Base-by-base conservation (phyloP, 345 rosid species). In the Acer yangbiense region DNA sequence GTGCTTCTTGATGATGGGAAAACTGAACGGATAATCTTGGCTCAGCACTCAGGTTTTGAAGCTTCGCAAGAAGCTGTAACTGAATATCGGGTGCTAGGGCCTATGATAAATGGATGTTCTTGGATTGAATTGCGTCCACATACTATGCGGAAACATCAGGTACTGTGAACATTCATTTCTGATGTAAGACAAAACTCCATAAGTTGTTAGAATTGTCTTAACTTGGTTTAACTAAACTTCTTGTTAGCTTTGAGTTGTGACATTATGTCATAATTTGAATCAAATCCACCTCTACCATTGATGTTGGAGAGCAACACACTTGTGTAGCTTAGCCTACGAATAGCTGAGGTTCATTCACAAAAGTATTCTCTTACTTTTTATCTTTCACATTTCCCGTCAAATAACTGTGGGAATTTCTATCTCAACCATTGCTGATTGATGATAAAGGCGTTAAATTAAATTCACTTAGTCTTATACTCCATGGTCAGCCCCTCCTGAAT, bases 1-100 rank as follows among this genome's bases (percentile, higher is more conserved):
- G 95, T 93, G 82, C 82, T 93, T 71, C 92, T 95, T 64, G 88
- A 95, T 81, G 97, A 93, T 84, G 95, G 98, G 8, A 95, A 92
- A 85, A 86, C 94, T n/a, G 98, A 95, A 82, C 86, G 95, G 80
- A 89, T 93, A 71, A 86, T 95, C 71, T 77, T 95, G 85, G 88
- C 95, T 79, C 90, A 72, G 79, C 81, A 84, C 55, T 87, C 90
- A 14, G 87, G 90, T 65, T 86, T 95, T 20, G 98, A 95, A 83
- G 83, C 94, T 72, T 87, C 92, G 1, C 98, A 90, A 78, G 94
- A 89, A 77, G 97, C 98, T 54, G 32, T 90, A 39, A 95, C 97
- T 10, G 90, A 95, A 87, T 93, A 93, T 86, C 89, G 94, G 79
- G 92, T 88, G 9, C 80, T 92, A 57, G 98, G 98, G 78, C 98